Base-by-base conservation (phyloP, 352 stramenopile genomes). In the Thalassiosira exigua region DNA sequence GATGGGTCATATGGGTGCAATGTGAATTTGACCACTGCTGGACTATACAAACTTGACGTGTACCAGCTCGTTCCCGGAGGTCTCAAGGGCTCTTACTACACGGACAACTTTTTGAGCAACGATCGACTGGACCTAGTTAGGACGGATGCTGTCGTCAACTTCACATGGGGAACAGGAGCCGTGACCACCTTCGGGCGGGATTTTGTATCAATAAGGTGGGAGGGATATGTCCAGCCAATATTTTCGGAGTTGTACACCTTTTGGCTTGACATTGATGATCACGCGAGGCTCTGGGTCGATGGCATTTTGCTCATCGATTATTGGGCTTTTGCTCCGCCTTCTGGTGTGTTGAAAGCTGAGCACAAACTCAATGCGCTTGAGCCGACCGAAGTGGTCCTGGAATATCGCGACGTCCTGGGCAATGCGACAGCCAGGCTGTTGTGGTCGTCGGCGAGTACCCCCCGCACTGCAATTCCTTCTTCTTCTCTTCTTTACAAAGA, bases 201-300 rank as follows among this genome's bases (percentile, higher is more conserved):
- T 60, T 87, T 81, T 59, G 69, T 86, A 17, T 87, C 73, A 26
- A 80, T 90, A n/a, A 56, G 82, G 33, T 91, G 87, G 85, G 50
- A 62, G 26, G 83, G 85, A 52, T 82, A 56, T 14, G 42, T 92
- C 5, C 29, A 32, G 41, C 30, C 42, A 24, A 52, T 54, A 9
- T 26, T 51, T n/a, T 39, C 61, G 21, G 68, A 74, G 17, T 46
- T 46, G n/a, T 89, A 86, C 30, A 75, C 42, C n/a, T 87, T 90
- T 61, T 71, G 36, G 29, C 65, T 90, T 0, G 50, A 86, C 9
- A 62, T 77, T 17, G 71, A 85, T 69, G 87, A 90, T 66, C 58
- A 91, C 46, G 81, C 59, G 36, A 53, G 87, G 4, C 27, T 93
- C 11, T 90, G 66, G 71, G 66, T 93, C 42, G 82, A 90, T 71